Evolutionary conservation across 2,329 filamentous ascomycete genomes (phyloP).

Genomic region (Penicillium sp.): DNA sequence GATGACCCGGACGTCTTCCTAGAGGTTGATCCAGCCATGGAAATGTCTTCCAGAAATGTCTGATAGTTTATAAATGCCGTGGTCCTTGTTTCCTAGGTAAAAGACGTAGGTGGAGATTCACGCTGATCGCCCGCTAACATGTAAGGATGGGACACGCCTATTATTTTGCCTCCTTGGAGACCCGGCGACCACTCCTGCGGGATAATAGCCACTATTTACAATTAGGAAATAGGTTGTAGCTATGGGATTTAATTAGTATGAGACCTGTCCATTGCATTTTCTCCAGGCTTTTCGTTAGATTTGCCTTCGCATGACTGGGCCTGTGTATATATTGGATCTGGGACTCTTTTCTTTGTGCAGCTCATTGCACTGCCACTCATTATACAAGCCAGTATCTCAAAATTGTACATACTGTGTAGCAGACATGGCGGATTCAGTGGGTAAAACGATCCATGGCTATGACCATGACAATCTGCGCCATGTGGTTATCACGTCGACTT

Average conservation of each 20-base stretch:
- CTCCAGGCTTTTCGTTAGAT: not conserved
- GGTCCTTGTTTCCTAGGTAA: too few relatives aligned
- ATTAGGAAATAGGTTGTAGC: not conserved
- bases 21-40: not conserved
- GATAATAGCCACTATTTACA: not conserved
- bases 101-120: not conserved
- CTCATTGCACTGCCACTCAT: not conserved
- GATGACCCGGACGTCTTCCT: not conserved
- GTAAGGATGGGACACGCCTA: slow-evolving; percentile 18
- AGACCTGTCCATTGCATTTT: slow-evolving; percentile 6
- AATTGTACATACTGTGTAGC: not conserved
- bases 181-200: not conserved
- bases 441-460: slow-evolving; percentile 13
- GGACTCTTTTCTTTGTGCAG: not conserved
- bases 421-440: slow-evolving; percentile 10
- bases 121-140: slow-evolving; percentile 5
- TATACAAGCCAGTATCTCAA: not conserved
- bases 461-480: slow-evolving; percentile 25
- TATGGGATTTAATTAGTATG: not conserved
- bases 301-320: not conserved
- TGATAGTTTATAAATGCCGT: not conserved
- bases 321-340: not conserved
- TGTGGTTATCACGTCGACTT: slow-evolving; percentile 29
- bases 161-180: slow-evolving; percentile 1
- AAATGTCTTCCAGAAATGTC: not conserved